phyloP scores from a whole-genome alignment of 139 green algal genomes.

The Tetraselmis striata region DNA sequence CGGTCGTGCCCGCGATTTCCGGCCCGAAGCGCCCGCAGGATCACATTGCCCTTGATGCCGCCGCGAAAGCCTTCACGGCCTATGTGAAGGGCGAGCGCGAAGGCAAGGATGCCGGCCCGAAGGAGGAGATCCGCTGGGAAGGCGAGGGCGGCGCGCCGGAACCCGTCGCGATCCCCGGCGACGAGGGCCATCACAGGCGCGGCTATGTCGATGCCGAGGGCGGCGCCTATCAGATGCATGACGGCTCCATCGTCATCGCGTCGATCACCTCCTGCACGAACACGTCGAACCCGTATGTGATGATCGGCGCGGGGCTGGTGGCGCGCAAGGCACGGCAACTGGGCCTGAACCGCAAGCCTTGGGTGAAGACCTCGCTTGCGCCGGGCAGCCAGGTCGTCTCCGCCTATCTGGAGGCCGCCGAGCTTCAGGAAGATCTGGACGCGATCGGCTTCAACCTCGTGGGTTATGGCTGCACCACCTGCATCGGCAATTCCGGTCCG shows the following conservation, averaged over 20 bases:
- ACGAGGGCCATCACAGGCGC: slow-evolving; percentile 14
- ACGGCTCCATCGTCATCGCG: too few species aligned
- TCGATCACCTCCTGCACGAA: slow-evolving; percentile 41
- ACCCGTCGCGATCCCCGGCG: too few species aligned
- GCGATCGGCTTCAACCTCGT: slow-evolving; percentile 33
- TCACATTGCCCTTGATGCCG: neutral
- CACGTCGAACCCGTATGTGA: slow-evolving; percentile 38
- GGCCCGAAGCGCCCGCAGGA: neutral
- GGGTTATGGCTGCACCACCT: slow-evolving; percentile 40
- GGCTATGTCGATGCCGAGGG: slow-evolving; percentile 16
- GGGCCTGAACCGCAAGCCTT: slow-evolving; percentile 32
- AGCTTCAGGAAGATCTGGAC: slow-evolving; percentile 21
- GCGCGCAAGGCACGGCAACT: slow-evolving; percentile 34
- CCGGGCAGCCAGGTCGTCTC: slow-evolving; percentile 35
- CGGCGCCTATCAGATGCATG: too few species aligned
- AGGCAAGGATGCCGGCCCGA: neutral
- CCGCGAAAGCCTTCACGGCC: neutral
- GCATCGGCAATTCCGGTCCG: too few species aligned
- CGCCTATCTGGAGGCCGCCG: slow-evolving; percentile 30
- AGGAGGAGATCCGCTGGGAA: neutral
- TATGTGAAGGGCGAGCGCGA: neutral
- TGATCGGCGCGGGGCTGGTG: slow-evolving; percentile 30
- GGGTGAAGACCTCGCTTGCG: slow-evolving; percentile 35
- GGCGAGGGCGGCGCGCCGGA: neutral
- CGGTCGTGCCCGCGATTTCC: neutral